Base-by-base conservation (phyloP, 1,284 basidiomycete species). In the Austroboletus niveus region DNA sequence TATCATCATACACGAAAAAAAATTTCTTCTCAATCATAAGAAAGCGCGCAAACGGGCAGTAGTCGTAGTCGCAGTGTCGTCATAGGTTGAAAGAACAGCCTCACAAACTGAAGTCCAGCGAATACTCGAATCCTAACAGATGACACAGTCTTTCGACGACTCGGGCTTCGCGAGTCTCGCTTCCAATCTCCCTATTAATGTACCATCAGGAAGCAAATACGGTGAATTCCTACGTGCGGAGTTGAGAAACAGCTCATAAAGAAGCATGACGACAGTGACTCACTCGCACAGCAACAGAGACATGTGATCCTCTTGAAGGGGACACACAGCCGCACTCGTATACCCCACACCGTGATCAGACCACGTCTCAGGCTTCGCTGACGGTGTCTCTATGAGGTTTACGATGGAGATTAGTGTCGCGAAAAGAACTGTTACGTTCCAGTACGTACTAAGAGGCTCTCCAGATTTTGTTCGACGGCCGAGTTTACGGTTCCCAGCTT, bases 121-220 rank as follows among this genome's bases (percentile, higher is more conserved):
- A 45, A 22, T 51, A 30, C 22, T 6, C 22, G 38, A 45, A 27
- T 1, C 4, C 51, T 60, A 64, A 43, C 58, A 64, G 15, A 64
- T 46, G 17, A 53, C 27, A 48, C 60, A 61, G 2, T 31, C 47
- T 35, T 48, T 60, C 24, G 50, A 45, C 11, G 42, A 45, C 47
- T 52, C 52, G 0, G 32, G n/a, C 45, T 53, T 51, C 5, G 50
- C 41, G 9, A 61, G 42, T 20, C 44, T 51, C 24, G 46, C 60
- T 32, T 64, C 62, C 46, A 61, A 45, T 11, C 58, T 51, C 17
- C 43, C 62, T 50, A 51, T 58, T 42, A 64, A 24, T 3, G 57
- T 63, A 24, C 60, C 62, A 17, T 64, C 60, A 14, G 52, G 49
- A 0, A 39, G 38, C 12, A 63, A n/a, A 20, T 61, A 64, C 5